Evolutionary conservation across 2,329 filamentous ascomycete genomes (phyloP), one percentile per base, ranked within the genome.

Genomic region (Dothideomycetes sp.): DNA sequence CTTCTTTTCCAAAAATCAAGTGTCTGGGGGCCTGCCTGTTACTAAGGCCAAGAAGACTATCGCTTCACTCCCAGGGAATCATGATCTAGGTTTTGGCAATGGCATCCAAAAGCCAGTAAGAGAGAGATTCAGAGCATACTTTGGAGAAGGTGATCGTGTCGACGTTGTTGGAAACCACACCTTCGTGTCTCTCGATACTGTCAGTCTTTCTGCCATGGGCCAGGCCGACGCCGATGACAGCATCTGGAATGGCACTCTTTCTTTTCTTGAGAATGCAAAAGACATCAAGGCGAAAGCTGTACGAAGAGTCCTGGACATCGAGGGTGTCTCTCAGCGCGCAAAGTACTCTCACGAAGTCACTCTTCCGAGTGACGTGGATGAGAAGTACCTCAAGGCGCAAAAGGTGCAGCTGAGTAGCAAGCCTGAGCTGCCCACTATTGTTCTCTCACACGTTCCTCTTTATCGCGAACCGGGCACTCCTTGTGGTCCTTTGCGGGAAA

Each of bases 121-220:
- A 37, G 72, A 91, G 51, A 72, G 91, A 12, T 98, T 96, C 58
- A 76, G 81, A 52, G 77, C 81, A 3, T 94, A 81, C 56, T 96
- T 98, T 62, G 91, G 91, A 4, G 81, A 91, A 40, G 76, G 80
- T n/a, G 96, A 95, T 59, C 73, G 85, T 7, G 79, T 98, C 15
- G 87, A 96, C 57, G 73, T 96, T 4, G 72, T 96, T 38, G 91
- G 85, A 10, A 98, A 98, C 55, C 91, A 98, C 58, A 93, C 86
- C 0, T 87, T 98, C 56, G 84, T 98, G 15, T 93, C 86, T 1
- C 73, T 98, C 5, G 91, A 98, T 56, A 77, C 81, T 0, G 80
- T 94, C 4, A 95, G 88, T 0, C 62, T 96, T 51, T 94, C 86
- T 54, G 89, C 91, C 3, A 67, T 72, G 56, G 73, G 73, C 38